Evolutionary conservation across 2,329 filamentous ascomycete species (phyloP).

Genomic region (Phoma sp.): DNA sequence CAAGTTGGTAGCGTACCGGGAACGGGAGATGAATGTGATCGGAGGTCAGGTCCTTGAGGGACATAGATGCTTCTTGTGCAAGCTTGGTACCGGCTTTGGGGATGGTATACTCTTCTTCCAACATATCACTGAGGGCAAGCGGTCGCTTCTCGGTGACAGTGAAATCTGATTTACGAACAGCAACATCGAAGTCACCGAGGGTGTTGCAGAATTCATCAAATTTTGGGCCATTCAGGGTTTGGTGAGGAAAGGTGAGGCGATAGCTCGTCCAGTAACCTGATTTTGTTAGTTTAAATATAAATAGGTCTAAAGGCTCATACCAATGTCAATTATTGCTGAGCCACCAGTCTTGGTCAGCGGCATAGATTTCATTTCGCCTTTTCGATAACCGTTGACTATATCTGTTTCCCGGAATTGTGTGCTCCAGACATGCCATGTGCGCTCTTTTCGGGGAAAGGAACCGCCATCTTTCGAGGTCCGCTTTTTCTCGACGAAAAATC

Average conservation of each 20-base stretch:
- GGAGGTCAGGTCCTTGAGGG: slow-evolving; percentile 42
- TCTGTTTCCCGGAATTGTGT: slow-evolving; percentile 70
- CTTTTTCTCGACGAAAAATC: slow-evolving; percentile 50
- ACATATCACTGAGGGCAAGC: slow-evolving; percentile 28
- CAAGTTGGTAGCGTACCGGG: slow-evolving; percentile 83
- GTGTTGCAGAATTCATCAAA: slow-evolving; percentile 58
- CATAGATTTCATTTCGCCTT: slow-evolving; percentile 20
- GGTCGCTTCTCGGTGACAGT: slow-evolving; percentile 22
- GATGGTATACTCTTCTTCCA: slow-evolving; percentile 39
- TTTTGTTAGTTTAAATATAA: slow-evolving; percentile 1
- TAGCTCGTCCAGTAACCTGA: slow-evolving; percentile 69
- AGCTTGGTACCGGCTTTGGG: slow-evolving; percentile 26
- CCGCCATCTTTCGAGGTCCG: slow-evolving; percentile 16
- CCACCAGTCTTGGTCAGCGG: slow-evolving; percentile 49
- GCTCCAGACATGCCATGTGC: slow-evolving; percentile 62
- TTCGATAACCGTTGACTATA: slow-evolving; percentile 55
- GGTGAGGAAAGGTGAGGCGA: slow-evolving; percentile 55
- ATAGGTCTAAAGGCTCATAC: slow-evolving; percentile 37
- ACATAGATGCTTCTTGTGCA: slow-evolving; percentile 17
- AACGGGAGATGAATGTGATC: slow-evolving; percentile 55
- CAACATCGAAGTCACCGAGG: slow-evolving; percentile 76
- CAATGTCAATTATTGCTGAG: slow-evolving; percentile 64
- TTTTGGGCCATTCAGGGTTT: slow-evolving; percentile 34
- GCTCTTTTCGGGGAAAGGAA: slow-evolving; percentile 29
- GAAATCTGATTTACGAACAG: slow-evolving; percentile 56